Evolutionary conservation across 768 basidiomycete species (phyloP), one percentile per base, ranked within the genome.

Genomic region (Filobasidium floriforme): DNA sequence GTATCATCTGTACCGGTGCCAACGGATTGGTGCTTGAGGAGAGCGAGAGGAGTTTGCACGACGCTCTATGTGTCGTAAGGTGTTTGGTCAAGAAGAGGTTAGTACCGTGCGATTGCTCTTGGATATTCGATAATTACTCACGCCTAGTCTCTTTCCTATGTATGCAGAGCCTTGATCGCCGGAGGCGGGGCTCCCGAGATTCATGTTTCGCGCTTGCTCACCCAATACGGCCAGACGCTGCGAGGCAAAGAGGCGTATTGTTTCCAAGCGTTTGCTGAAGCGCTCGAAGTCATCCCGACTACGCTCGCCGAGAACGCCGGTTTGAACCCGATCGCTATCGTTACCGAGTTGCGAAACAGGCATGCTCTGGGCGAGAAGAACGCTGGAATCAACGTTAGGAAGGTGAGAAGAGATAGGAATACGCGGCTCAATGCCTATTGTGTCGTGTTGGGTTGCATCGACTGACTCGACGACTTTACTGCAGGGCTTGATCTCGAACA

Each of bases 211-310:
- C 86, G 93, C 60, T 81, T 89, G 71, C 83, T 99, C 59, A 87
- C 90, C 0, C 90, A 96, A 78, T 85, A 94, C 72, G 87, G 92
- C 1, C 91, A 94, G 71, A 88, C 91, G 0, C 83, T 98, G 68
- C 94, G 89, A 79, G 94, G 96, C 59, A 97, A 97, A 88, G 93
- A 98, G 79, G 90, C 94, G 10, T 98, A 97, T 79, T 98, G 96
- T 80, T 96, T 97, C 86, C 90, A 96, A 73, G 93, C 92, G 3
- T 99, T 92, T 75, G 93, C 96, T 32, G 94, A 98, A 73, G 92
- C 96, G 1, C 84, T 99, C 59, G 96, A 98, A 79, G 89, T 98
- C 69, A 98, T 99, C 68, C 96, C 96, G 4, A 94, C 88, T 1
- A 99, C 96, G 0, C 83, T 99, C 24, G 96, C 96, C 28, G 96